Conservation (phyloP, 2,329 filamentous ascomycete genomes). For the Byssothecium circinans region DNA sequence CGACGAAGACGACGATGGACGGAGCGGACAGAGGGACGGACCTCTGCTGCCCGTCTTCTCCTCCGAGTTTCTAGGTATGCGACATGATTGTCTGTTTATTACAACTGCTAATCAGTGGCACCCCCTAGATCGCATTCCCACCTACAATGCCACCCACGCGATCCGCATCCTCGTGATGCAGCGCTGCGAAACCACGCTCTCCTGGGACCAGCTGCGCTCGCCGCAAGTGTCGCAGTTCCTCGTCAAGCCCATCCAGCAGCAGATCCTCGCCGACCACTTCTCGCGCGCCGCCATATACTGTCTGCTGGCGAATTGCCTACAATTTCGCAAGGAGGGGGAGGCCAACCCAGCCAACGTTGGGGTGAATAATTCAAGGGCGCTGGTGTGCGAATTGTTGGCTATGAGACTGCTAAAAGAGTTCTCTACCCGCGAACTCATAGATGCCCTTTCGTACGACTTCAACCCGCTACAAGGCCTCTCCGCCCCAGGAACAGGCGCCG, state of each 20-base stretch:
- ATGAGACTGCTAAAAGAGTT: constrained; percentile 91
- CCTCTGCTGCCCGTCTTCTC: constrained; percentile 47
- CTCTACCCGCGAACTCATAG: constrained; percentile 84
- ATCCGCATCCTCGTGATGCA: constrained; percentile 82
- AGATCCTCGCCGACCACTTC: constrained; percentile 81
- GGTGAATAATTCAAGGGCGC: constrained; percentile 78
- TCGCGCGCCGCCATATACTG: constrained; percentile 85
- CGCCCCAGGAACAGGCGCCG: constrained; percentile 44
- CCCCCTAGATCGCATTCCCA: constrained; percentile 75
- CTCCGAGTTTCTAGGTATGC: constrained; percentile 40
- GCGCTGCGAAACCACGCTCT: constrained; percentile 86
- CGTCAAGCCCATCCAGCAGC: constrained; percentile 91
- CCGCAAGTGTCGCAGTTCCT: constrained; percentile 95
- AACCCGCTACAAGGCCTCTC: constrained; percentile 83
- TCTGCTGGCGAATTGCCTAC: constrained; percentile 88
- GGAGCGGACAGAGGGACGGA: constrained; percentile 32
- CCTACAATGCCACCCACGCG: constrained; percentile 88
- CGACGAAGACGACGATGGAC: constrained; percentile 33
- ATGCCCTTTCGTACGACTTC: constrained; percentile 93
- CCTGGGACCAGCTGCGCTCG: constrained; percentile 94
- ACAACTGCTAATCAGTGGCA: too few relatives aligned
- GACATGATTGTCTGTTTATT: too few relatives aligned
- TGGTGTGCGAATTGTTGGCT: constrained; percentile 87
- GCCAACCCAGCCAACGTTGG: constrained; percentile 81
- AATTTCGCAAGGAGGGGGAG: constrained; percentile 87